These are phyloP conservation scores for Claviceps monticola DNA, from an alignment of 2,329 filamentous ascomycete species.

Conservation along the genomic window DNA sequence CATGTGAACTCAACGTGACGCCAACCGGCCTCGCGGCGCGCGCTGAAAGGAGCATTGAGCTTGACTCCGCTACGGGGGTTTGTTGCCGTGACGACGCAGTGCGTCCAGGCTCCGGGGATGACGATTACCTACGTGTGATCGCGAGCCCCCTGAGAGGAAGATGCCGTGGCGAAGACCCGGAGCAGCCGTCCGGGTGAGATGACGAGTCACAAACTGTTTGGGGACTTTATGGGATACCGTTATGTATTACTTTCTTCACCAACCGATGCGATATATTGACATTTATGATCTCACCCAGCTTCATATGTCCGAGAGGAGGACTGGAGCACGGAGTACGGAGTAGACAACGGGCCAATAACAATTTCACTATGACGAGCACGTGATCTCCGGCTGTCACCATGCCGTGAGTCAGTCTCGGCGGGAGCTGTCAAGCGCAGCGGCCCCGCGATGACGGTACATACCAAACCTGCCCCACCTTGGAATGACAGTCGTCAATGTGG, in stretches of 20 bases:
- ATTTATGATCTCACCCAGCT: too few relatives aligned
- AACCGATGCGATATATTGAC: too few relatives aligned
- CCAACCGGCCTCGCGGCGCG: background rate
- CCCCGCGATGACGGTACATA: slow-evolving; percentile 4
- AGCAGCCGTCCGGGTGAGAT: too few relatives aligned
- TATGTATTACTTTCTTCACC: too few relatives aligned
- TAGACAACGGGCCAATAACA: too few relatives aligned
- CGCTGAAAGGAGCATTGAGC: background rate
- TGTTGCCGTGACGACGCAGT: slow-evolving; percentile 1
- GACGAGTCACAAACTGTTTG: too few relatives aligned
- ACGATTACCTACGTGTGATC: background rate
- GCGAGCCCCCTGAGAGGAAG: too few relatives aligned
- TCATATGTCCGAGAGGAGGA: too few relatives aligned
- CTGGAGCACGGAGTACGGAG: too few relatives aligned
- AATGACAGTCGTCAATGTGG: background rate
- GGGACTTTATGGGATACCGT: too few relatives aligned
- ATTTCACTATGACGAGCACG: slow-evolving; percentile 1
- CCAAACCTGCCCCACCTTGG: slow-evolving; percentile 4
- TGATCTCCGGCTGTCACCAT: slow-evolving; percentile 7
- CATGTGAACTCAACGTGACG: background rate
- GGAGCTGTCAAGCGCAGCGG: background rate
- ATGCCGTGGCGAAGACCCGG: too few relatives aligned
- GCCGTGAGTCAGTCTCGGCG: slow-evolving; percentile 1
- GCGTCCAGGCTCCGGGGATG: background rate
- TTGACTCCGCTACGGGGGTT: too few relatives aligned